Conservation (phyloP, 2,329 filamentous ascomycete genomes). For the Pseudocercospora ulei region DNA sequence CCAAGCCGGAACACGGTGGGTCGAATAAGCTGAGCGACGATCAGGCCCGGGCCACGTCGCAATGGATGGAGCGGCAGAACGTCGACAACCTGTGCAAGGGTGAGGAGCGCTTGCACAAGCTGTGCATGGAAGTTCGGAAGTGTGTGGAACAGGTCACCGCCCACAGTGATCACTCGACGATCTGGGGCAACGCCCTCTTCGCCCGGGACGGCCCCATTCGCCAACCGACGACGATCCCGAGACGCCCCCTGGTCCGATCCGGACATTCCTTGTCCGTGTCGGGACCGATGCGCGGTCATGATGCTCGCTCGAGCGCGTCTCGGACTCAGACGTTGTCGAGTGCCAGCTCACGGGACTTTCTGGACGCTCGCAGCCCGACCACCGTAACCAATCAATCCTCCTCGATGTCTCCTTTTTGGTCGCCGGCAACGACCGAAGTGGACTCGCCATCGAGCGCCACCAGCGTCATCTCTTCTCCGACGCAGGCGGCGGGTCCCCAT, state of each 20-base stretch:
- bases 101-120: slow-evolving; percentile 87
- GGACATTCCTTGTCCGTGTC: slow-evolving; percentile 22
- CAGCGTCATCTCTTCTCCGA: slow-evolving; percentile 43
- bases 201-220: slow-evolving; percentile 47
- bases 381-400: slow-evolving; percentile 60
- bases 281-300: slow-evolving; percentile 23
- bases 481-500: slow-evolving; percentile 15
- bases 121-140: slow-evolving; percentile 79
- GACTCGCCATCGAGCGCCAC: slow-evolving; percentile 55
- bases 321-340: slow-evolving; percentile 29
- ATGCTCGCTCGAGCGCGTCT: slow-evolving; percentile 25
- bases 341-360: slow-evolving; percentile 50
- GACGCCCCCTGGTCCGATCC: slow-evolving; percentile 11
- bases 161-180: slow-evolving; percentile 71
- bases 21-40: slow-evolving; percentile 95
- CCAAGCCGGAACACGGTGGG: slow-evolving; percentile 71
- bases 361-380: slow-evolving; percentile 58
- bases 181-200: slow-evolving; percentile 89
- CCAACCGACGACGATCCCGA: slow-evolving; percentile 6
- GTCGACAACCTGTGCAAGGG: slow-evolving; percentile 92
- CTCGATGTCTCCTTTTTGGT: slow-evolving; percentile 74
- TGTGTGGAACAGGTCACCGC: slow-evolving; percentile 74
- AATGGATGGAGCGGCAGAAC: slow-evolving; percentile 70
- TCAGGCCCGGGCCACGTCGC: slow-evolving; percentile 72
- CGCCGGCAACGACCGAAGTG: slow-evolving; percentile 62